Evolutionary conservation across 768 basidiomycete species (phyloP), one percentile per base, ranked within the genome.

Genomic region (Dentipellis fragilis): DNA sequence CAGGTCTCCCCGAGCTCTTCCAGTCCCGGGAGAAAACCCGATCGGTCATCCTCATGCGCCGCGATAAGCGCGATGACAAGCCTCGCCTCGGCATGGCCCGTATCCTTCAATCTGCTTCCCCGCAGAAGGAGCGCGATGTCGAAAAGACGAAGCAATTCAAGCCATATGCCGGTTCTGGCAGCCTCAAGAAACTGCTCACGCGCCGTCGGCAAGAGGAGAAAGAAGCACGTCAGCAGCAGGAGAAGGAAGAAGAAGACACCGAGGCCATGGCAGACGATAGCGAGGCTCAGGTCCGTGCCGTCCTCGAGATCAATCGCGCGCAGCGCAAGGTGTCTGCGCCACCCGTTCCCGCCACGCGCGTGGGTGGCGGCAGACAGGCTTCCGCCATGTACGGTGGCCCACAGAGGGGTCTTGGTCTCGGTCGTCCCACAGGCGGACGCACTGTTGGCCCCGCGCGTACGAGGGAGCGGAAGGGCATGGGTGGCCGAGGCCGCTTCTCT

Each of bases 81-180:
- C 72, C 73, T 38, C 77, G 78, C 14, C 72, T 76, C 16, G 80
- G 78, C 14, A 75, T 70, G 23, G 52, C 58, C 21, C 29, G 29
- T 29, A 54, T 37, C 45, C 56, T 54, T 35, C 71, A 70, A 57
- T 61, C 55, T 48, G 36, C 17, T 59, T 61, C 53, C 63, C 70
- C 61, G 59, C 56, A 54, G 50, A 52, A 19, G 59, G 51, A 51
- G 59, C 54, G 17, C 69, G 74, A 64, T 64, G 63, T 5, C 67
- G 64, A 48, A 67, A 75, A 62, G 72, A 67, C 45, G 63, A 69
- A 40, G 67, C 66, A 37, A 67, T 57, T 21, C 40, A 89, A 89
- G 63, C 88, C 88, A 3, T 90, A 90, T 62, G 83, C 86, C 1
- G 88, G 87, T 7, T 79, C 81, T 58, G 85, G 87, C 52, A 85